Evolutionary conservation across 768 basidiomycete genomes (phyloP), one percentile per base, ranked within the genome.

Genomic region (Amanita molliuscula): DNA sequence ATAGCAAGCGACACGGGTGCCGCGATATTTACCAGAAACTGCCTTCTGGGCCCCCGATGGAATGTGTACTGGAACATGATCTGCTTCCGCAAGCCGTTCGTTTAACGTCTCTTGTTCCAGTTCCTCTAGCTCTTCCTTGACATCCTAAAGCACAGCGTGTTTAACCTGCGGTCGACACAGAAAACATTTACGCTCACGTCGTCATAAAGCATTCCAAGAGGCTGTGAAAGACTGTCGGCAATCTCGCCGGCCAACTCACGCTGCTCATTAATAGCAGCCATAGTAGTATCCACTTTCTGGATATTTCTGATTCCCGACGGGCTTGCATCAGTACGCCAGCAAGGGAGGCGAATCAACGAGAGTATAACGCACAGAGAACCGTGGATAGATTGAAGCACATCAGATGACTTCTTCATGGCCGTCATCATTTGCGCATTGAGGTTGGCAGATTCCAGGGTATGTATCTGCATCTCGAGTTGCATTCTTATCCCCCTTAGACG

Each of bases 341-440:
- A 48, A 1, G 43, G 29, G 25, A 38, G 25, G 20, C 16, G 18
- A 40, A 45, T 13, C 13, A 13, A 31, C 13, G 21, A 28, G 47
- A n/a, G n/a, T n/a, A n/a, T 43, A 23, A 82, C 92, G 63, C 54
- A 96, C 94, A 96, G 74, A 61, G 82, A 81, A 40, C 83, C 82
- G 58, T 98, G 95, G 48, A 98, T 96, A 43, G 79, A 76, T 67
- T 84, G 85, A 65, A 98, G 78, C 23, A 87, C 96, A 53, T 84
- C 82, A 0, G 92, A 78, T 33, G 88, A 95, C 66, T 88, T 87
- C 85, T 93, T 96, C 89, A 99, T 96, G 23, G 88, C 93, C 18
- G 79, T 73, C 88, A 99, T 91, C 11, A 93, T 97, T 75, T 97
- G 93, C 61, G 88, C 84, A 65, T 99, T 98, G 66, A 98, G 77